phyloP scores from a whole-genome alignment of 2,329 filamentous ascomycete species.

The Sordariomycetes sp. region DNA sequence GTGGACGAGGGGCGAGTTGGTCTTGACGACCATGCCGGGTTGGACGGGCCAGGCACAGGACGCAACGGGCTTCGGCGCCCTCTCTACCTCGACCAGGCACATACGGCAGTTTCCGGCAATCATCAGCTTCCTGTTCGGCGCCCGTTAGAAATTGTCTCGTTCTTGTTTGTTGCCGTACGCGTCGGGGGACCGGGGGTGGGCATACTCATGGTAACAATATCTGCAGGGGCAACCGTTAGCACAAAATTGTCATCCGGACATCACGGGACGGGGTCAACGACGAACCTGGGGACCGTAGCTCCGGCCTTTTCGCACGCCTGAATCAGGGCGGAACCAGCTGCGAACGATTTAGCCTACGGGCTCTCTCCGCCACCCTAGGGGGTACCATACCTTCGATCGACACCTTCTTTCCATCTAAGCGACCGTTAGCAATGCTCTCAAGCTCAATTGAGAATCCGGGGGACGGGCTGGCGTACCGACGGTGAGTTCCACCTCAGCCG shows the following conservation, averaged over 20 bases:
- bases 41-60: conserved; percentile 99
- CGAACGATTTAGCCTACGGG: conserved; percentile 12
- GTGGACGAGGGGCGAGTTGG: conserved; percentile 87
- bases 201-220: conserved; percentile 96
- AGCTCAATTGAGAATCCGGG: conserved; percentile 15
- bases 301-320: conserved; percentile 99
- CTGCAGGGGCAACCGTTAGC: conserved; percentile 25
- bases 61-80: conserved; percentile 89
- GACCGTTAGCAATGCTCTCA: conserved; percentile 16
- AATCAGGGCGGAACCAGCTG: conserved; percentile 92
- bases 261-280: conserved; percentile 5
- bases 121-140: conserved; percentile 69
- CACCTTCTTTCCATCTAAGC: conserved; percentile 87
- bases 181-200: too few relatives aligned
- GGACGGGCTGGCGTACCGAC: conserved; percentile 47
- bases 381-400: conserved; percentile 74
- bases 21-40: conserved; percentile 98
- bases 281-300: conserved; percentile 70
- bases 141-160: conserved; percentile 23
- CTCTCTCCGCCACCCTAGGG: conserved; percentile 2
- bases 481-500: conserved; percentile 92
- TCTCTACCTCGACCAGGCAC: conserved; percentile 97
- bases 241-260: conserved; percentile 1
- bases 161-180: neutral
- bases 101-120: conserved; percentile 99